A percentile compares a stretch with the other conserved stretches of the same genome.
Evolutionary conservation across 192 early-diverging fungal species (phyloP).

Genomic region (Mortierella hygrophila): DNA sequence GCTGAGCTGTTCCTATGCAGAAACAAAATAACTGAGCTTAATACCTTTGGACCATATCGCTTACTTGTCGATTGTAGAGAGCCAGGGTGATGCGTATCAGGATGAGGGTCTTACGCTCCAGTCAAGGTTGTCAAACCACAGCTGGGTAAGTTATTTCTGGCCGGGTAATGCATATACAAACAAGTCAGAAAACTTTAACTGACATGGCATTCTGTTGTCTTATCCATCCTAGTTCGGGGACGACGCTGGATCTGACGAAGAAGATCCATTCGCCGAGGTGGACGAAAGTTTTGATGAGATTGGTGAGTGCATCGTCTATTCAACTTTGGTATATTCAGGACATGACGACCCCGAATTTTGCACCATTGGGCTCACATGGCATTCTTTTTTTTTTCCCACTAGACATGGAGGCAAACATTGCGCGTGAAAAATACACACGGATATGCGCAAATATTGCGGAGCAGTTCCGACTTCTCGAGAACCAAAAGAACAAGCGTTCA

Average conservation of each 20-base stretch:
- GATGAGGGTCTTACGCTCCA: constrained; percentile 51
- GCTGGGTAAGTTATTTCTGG: constrained; percentile 37
- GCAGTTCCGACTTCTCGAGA: constrained; percentile 50
- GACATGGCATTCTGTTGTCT: not conserved
- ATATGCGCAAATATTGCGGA: constrained; percentile 44
- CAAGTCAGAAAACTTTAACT: not conserved
- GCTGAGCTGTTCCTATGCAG: too few species aligned
- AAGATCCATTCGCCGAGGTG: constrained; percentile 63
- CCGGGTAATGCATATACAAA: too few species aligned
- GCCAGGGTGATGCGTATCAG: constrained; percentile 23
- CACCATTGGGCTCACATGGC: not conserved
- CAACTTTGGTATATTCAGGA: not conserved
- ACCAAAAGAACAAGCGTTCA: constrained; percentile 27
- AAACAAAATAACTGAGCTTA: too few species aligned
- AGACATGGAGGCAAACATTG: constrained; percentile 64
- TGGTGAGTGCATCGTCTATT: constrained; percentile 30
- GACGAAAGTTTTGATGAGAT: constrained; percentile 65
- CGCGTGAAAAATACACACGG: constrained; percentile 58
- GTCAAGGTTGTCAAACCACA: constrained; percentile 56
- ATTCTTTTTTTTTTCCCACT: not conserved
- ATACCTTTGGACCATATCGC: not conserved
- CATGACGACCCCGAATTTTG: not conserved
- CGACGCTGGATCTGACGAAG: constrained; percentile 60
- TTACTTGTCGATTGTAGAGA: constrained; percentile 15
- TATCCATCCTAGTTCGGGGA: constrained; percentile 42